Conservation (phyloP, 2,329 filamentous ascomycete genomes). For the Raffaelea deltoideospora region DNA sequence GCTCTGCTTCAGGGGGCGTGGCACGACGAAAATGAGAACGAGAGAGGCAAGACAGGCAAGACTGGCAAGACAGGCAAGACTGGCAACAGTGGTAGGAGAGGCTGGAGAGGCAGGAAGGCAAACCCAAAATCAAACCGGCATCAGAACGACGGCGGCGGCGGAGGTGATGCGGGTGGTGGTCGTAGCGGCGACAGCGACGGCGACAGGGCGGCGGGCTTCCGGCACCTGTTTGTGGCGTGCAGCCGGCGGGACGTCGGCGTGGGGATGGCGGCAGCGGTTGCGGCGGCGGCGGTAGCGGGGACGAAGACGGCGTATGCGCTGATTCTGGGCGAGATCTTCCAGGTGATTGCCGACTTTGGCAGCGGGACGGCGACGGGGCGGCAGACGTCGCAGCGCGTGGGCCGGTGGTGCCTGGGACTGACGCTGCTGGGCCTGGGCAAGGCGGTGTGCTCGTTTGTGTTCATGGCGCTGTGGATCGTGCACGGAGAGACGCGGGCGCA, state of each 20-base stretch:
- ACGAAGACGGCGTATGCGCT: slow-evolving; percentile 52
- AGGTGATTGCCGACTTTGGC: slow-evolving; percentile 52
- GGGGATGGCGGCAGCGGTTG: slow-evolving; percentile 36
- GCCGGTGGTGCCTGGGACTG: slow-evolving; percentile 46
- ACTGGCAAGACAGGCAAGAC: too few species aligned
- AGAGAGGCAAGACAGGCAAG: too few species aligned
- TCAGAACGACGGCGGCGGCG: too few species aligned
- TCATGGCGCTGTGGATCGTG: slow-evolving; percentile 55
- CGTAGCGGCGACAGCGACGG: too few species aligned
- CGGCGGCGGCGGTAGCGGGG: slow-evolving; percentile 44
- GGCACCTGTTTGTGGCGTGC: slow-evolving; percentile 55
- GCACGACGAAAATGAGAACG: too few species aligned
- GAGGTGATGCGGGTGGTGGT: too few species aligned
- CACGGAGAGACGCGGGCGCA: slow-evolving; percentile 73
- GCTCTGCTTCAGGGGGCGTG: too few species aligned
- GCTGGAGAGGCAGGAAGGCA: too few species aligned
- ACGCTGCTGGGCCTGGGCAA: slow-evolving; percentile 45
- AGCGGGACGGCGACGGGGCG: slow-evolving; percentile 18
- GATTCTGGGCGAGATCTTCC: slow-evolving; percentile 61
- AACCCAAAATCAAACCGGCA: too few species aligned
- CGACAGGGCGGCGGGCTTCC: slow-evolving; percentile 11
- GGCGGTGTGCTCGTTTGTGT: slow-evolving; percentile 51
- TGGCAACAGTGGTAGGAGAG: too few species aligned
- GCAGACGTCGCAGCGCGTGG: slow-evolving; percentile 39
- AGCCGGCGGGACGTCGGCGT: slow-evolving; percentile 40